Base-by-base conservation (phyloP, 768 basidiomycete genomes). In the Aureoboletus auriporus region DNA sequence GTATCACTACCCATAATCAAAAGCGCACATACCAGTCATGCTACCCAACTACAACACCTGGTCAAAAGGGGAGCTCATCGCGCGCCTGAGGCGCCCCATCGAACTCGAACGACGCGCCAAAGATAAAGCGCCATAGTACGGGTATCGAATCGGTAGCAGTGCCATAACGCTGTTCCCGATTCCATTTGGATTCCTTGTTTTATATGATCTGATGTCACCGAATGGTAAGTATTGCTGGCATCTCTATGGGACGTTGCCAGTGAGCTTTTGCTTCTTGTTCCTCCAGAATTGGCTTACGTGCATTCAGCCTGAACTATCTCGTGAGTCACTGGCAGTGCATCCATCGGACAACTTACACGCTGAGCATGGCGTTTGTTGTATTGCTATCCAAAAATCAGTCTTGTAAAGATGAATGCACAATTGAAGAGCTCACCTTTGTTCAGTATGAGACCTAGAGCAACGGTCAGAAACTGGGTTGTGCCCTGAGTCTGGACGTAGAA, bases 41-140 rank as follows among this genome's bases (percentile, higher is more conserved):
- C 47, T 71, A 3, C 57, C 68, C 46, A 64, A 69, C 36, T 85
- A 84, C 64, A 75, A 79, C 23, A 58, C 63, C 49, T 81, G 82
- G 76, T 76, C 79, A 51, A 74, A 84, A 48, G 82, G 87, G 59
- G 78, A 86, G 43, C 80, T 93, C 49, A 80, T 92, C 45, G 74
- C 79, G 34, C 77, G 80, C 42, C 65, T 93, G n/a, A n/a, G n/a
- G n/a, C n/a, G n/a, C n/a, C n/a, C n/a, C 16, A 67, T 67, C 17
- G 69, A 79, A 37, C 74, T 89, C 39, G 85, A 89, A 46, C 56
- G 46, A 49, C 50, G 55, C 49, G 26, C 31, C 57, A 42, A 44
- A 52, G 33, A 33, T 5, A 33, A 50, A 46, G 20, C 20, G 20
- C 20, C 20, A 23, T 23, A 23, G 20, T 23, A 23, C 20, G 20